Evolutionary conservation across 2,329 filamentous ascomycete species (phyloP).

Genomic region (Rutstroemia sydowiana): DNA sequence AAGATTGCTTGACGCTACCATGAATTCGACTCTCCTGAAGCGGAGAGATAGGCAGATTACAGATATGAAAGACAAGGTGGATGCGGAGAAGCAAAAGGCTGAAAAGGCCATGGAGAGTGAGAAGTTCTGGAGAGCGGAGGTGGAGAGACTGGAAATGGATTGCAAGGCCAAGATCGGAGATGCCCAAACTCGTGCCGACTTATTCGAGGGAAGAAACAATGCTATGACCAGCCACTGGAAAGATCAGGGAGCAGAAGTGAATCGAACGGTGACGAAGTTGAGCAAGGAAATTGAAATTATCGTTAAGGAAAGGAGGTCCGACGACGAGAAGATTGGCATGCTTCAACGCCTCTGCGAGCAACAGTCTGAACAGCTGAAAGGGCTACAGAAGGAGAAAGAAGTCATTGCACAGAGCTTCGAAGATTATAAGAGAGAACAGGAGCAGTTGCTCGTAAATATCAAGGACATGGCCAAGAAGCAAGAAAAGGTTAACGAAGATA

Average conservation of each 20-base stretch:
- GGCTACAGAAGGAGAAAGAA: constrained; percentile 53
- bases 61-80: constrained; percentile 55
- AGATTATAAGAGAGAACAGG: constrained; percentile 57
- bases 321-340: constrained; percentile 56
- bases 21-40: constrained; percentile 63
- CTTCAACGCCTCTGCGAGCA: constrained; percentile 66
- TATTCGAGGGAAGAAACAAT: constrained; percentile 65
- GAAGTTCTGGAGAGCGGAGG: constrained; percentile 52
- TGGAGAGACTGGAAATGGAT: constrained; percentile 54
- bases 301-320: constrained; percentile 46
- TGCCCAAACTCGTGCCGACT: constrained; percentile 54
- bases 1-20: constrained; percentile 59
- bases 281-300: constrained; percentile 47
- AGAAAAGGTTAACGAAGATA: constrained; percentile 53
- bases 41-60: constrained; percentile 70
- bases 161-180: constrained; percentile 57
- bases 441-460: constrained; percentile 52
- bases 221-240: constrained; percentile 59
- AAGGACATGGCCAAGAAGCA: constrained; percentile 48
- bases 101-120: constrained; percentile 53
- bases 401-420: constrained; percentile 54
- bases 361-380: constrained; percentile 60
- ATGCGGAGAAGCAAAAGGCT: constrained; percentile 56
- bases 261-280: constrained; percentile 43
- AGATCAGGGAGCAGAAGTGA: constrained; percentile 56